Conservation (phyloP, 2,329 filamentous ascomycete genomes). For the Beauveria pseudobassiana region DNA sequence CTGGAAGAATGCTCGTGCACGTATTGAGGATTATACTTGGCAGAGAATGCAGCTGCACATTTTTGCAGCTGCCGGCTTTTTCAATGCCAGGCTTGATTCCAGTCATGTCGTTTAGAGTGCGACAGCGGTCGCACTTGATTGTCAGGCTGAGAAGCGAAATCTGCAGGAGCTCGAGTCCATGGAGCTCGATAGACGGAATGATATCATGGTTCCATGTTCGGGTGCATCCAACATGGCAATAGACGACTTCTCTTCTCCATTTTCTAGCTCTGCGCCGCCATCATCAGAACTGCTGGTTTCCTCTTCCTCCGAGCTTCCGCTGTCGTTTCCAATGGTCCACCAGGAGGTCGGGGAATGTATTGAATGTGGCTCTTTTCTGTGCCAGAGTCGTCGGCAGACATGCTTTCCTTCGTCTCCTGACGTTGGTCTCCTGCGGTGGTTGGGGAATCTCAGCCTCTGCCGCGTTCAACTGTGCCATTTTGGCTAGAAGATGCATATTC, state of each 20-base stretch:
- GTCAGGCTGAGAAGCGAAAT: constrained; percentile 59
- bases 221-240: constrained; percentile 21
- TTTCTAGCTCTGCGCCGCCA: constrained; percentile 33
- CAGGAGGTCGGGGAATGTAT: constrained; percentile 67
- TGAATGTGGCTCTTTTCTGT: constrained; percentile 58
- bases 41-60: constrained; percentile 44
- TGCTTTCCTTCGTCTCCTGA: constrained; percentile 6
- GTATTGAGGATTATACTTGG: constrained; percentile 57
- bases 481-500: constrained; percentile 61
- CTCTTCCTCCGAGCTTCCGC: constrained; percentile 34
- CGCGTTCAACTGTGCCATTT: constrained; percentile 33
- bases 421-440: constrained; percentile 11
- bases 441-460: constrained; percentile 15
- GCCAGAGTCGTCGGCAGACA: constrained; percentile 12
- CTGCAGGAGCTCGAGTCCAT: constrained; percentile 70
- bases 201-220: constrained; percentile 68
- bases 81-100: constrained; percentile 51
- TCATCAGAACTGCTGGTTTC: constrained; percentile 39
- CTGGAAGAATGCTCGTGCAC: constrained; percentile 67
- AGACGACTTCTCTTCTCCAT: constrained; percentile 18
- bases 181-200: constrained; percentile 68
- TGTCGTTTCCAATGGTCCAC: constrained; percentile 48
- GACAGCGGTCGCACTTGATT: constrained; percentile 74
- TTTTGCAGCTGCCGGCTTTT: constrained; percentile 51
- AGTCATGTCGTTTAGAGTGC: constrained; percentile 61